Evolutionary conservation across 1,284 basidiomycete species (phyloP).

Genomic region (Macrocystidia cucumis): DNA sequence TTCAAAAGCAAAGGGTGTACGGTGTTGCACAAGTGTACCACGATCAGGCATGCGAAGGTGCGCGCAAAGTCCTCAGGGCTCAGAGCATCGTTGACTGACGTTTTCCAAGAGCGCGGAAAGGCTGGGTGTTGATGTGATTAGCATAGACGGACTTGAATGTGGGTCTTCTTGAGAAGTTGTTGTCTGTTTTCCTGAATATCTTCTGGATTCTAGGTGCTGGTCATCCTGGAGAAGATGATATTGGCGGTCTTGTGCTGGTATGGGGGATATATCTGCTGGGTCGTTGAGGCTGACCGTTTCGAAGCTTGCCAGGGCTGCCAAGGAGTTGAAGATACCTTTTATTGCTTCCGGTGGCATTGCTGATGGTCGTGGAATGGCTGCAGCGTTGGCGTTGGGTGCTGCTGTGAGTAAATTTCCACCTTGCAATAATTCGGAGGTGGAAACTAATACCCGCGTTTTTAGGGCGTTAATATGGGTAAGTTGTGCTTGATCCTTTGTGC

Average conservation of each 20-base stretch:
- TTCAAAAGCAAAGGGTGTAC: slow-evolving; percentile 74
- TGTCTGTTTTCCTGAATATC: slow-evolving; percentile 1
- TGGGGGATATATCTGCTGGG: slow-evolving; percentile 10
- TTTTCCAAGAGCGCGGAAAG: slow-evolving; percentile 57
- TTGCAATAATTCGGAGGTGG: background rate
- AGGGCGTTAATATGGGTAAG: slow-evolving; percentile 85
- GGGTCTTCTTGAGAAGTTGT: slow-evolving; percentile 12
- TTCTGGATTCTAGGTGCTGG: slow-evolving; percentile 58
- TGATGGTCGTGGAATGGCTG: slow-evolving; percentile 77
- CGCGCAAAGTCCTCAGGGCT: slow-evolving; percentile 2
- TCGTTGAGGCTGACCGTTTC: background rate
- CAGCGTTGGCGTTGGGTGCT: slow-evolving; percentile 80
- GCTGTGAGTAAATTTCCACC: slow-evolving; percentile 38
- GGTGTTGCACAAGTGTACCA: slow-evolving; percentile 90
- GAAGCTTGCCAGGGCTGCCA: slow-evolving; percentile 81
- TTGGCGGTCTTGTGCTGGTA: slow-evolving; percentile 86
- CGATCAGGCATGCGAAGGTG: slow-evolving; percentile 80
- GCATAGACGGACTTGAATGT: slow-evolving; percentile 90
- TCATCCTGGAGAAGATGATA: slow-evolving; percentile 93
- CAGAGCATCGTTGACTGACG: slow-evolving; percentile 1
- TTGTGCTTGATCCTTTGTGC: background rate
- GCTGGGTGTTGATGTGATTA: slow-evolving; percentile 79
- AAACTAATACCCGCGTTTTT: slow-evolving; percentile 2
- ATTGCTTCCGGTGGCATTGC: slow-evolving; percentile 88
- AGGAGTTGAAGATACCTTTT: slow-evolving; percentile 81